Base-by-base conservation (phyloP, 208 protist species). In the Balamuthia mandrillaris region DNA sequence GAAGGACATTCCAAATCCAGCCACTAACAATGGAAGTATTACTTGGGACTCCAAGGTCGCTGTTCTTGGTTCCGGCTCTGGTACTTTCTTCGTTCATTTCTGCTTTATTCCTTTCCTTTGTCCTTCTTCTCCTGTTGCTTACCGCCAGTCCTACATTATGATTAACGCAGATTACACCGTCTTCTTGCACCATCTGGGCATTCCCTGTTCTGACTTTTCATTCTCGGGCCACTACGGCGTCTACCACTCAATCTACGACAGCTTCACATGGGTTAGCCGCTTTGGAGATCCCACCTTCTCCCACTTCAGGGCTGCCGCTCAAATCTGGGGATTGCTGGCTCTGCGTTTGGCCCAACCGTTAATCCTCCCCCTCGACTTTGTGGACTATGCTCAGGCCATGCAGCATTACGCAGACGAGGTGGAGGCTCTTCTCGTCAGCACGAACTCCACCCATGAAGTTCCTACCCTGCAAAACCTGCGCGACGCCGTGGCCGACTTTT, bases 171-270 rank as follows among this genome's bases (percentile, higher is more conserved):
- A n/a, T n/a, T n/a, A n/a, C n/a, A n/a, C n/a, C n/a, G n/a, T n/a
- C n/a, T n/a, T n/a, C n/a, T n/a, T n/a, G n/a, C n/a, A n/a, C n/a
- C n/a, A n/a, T n/a, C n/a, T n/a, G n/a, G n/a, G n/a, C n/a, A n/a
- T n/a, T n/a, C n/a, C n/a, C n/a, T n/a, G n/a, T n/a, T n/a, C n/a
- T n/a, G n/a, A n/a, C n/a, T n/a, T 33, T 21, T 9, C 16, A 5
- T 75, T 75, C 21, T 44, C 6, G 18, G 65, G 65, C 7, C 6
- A n/a, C 7, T 75, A 75, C 54, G 65, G 65, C 31, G 65, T 75
- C 7, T 75, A 75, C 27, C 65, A 75, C 21, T 75, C 65, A 56
- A 31, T 75, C 5, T 75, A 75, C 24, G 65, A 75, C 24, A 31
- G 35, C 54, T 75, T 75, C 65, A 56, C 47, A n/a, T 75, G 65